Evolutionary conservation across 305 asterid species (phyloP).

Genomic region (Striga hermonthica): DNA sequence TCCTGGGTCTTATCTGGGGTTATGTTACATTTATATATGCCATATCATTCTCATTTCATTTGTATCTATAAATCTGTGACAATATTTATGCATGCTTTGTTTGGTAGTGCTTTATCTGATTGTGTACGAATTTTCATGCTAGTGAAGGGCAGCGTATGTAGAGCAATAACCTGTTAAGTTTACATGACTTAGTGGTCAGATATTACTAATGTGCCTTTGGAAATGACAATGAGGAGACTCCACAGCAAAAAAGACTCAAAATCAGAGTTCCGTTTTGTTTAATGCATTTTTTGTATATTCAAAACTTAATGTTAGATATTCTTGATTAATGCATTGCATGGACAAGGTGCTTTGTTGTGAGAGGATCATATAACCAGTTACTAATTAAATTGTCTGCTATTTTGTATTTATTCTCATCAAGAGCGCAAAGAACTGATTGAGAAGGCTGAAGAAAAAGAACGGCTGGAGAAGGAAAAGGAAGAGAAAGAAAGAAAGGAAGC

Average conservation of each 20-base stretch:
- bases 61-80: constrained; percentile 11
- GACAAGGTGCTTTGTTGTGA: constrained; percentile 6
- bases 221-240: constrained; percentile 4
- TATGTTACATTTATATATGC: constrained; percentile 18
- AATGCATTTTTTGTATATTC: too few species aligned
- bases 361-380: constrained; percentile 15
- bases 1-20: constrained; percentile 2
- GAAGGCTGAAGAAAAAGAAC: constrained; percentile 84
- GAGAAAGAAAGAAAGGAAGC: constrained; percentile 62
- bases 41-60: constrained; percentile 19
- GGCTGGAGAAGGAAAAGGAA: constrained; percentile 75
- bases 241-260: too few species aligned
- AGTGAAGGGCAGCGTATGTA: background rate
- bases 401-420: constrained; percentile 34
- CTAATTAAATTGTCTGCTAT: constrained; percentile 26
- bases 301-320: background rate
- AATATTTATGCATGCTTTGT: constrained; percentile 20
- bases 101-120: constrained; percentile 1
- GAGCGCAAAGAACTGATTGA: constrained; percentile 88
- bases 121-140: constrained; percentile 7
- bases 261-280: too few species aligned
- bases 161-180: constrained; percentile 15
- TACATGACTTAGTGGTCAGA: background rate
- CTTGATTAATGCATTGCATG: constrained; percentile 16
- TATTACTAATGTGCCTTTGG: constrained; percentile 16